Base-by-base conservation (phyloP, 164 flowering plant genomes). In the Tinospora cordifolia region DNA sequence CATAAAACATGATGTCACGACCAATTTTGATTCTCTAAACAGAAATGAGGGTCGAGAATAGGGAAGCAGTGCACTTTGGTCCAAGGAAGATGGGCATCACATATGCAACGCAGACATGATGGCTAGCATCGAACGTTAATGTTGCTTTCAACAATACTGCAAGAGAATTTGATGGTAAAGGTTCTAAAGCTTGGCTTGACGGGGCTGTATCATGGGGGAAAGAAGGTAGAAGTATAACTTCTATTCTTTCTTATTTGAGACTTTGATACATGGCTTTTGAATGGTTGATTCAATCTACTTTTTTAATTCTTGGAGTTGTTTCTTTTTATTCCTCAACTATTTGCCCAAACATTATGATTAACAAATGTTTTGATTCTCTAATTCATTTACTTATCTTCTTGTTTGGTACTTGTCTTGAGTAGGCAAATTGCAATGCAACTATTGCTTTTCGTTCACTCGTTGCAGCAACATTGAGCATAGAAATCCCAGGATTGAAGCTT, bases 151-250 rank as follows among this genome's bases (percentile, higher is more conserved):
- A 91, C 62, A 94, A 91, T 67, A 94, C 97, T 0, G 98, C 93
- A 9, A 97, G 91, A 80, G 98, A 94, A 73, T 94, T 88, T 81
- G 98, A 94, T 81, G 98, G 98, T 41, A 90, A 95, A 71, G 98
- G 91, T 78, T 94, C 98, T 54, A 96, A 97, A 64, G 98, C 98
- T 66, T 90, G 80, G 63, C 98, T 97, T 36, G 98, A 93, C 74
- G 97, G 91, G 81, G 98, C 97, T 77, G 84, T 93, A 9, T 93
- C 98, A 11, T 93, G 98, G 97, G 98, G 98, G 0, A 93, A 88
- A 88, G 79, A 87, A 88, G 39, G 90, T 91, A 7, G 91, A 93
- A 92, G 98, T 93, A 77, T 47, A 60, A 30, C 49, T 64, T 38
- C 51, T 8, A 34, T 72, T 22, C 17, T 59, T 22, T 14, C 36